Evolutionary conservation across 768 basidiomycete species (phyloP), one percentile per base, ranked within the genome.

Genomic region (Suillus subalutaceus): DNA sequence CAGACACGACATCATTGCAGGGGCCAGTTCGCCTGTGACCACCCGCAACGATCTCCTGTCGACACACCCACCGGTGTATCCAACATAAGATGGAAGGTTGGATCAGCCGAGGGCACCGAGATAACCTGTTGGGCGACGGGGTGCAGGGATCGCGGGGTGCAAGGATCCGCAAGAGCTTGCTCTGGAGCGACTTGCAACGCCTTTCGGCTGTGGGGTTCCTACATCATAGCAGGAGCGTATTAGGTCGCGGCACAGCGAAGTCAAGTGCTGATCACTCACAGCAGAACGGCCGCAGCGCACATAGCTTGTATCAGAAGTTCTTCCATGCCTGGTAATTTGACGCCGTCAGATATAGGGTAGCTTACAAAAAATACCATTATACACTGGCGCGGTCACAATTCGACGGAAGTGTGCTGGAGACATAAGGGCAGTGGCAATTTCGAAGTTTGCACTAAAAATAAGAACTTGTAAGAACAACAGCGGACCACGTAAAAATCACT

Each of bases 361-460:
- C 35, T n/a, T 13, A n/a, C 20, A 56, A 37, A 56, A 56, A 32
- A 37, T 56, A 56, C 20, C 55, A 37, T 56, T 56, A n/a, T 56
- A 56, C 55, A 37, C 20, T 56, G 35, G 55, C 6, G 35, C 32
- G 1, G 20, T 37, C n/a, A 13, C 37, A 37, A 37, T 32, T 56
- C 35, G 55, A 56, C 35, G 20, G 6, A 7, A 56, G 35, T 15
- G 35, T n/a, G 35, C 3, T 35, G 35, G 55, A n/a, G 35, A 20
- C 2, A 55, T 12, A 1, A 37, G 55, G 20, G 55, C 55, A 35
- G 55, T 56, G 32, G 55, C 55, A 13, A 56, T 56, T 20, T 56
- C 55, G 37, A 56, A 56, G 55, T 35, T 56, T 9, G 55, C 35
- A 6, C 55, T 56, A 37, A 56, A 12, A 37, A 37, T 35, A 35